A percentile compares a stretch with the other conserved stretches of the same genome.
Evolutionary conservation across 768 basidiomycete genomes (phyloP).

Genomic region (Coprinopsis sp.): DNA sequence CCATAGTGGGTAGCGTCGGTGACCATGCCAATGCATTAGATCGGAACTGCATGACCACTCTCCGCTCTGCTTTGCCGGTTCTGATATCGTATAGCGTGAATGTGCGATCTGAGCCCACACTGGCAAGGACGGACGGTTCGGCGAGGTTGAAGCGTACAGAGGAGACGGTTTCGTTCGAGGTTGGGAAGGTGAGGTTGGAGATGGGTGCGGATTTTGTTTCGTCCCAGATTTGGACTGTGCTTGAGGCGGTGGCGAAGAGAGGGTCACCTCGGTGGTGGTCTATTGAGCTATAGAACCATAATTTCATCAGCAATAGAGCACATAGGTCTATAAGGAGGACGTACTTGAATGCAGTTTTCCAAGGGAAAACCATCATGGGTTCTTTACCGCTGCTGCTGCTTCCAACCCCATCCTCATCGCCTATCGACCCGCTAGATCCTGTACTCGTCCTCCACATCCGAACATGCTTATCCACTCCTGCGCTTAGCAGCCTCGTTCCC

Average conservation of each 20-base stretch:
- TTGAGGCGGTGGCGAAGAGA: slow-evolving; percentile 93
- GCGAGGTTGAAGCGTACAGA: slow-evolving; percentile 90
- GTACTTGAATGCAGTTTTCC: slow-evolving; percentile 90
- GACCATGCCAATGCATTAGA: slow-evolving; percentile 93
- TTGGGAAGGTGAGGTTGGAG: slow-evolving; percentile 83
- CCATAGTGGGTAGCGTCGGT: slow-evolving; percentile 86
- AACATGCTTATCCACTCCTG: slow-evolving; percentile 77
- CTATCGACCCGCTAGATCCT: too few relatives aligned
- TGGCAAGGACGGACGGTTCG: slow-evolving; percentile 92
- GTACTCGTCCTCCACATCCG: slow-evolving; percentile 68
- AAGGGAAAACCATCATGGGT: slow-evolving; percentile 76
- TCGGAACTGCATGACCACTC: slow-evolving; percentile 92
- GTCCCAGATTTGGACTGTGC: slow-evolving; percentile 95
- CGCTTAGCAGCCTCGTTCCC: slow-evolving; percentile 61
- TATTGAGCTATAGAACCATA: slow-evolving; percentile 58
- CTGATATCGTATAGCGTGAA: slow-evolving; percentile 96
- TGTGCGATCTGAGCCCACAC: slow-evolving; percentile 90
- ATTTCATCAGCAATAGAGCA: background rate
- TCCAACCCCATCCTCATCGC: slow-evolving; percentile 27
- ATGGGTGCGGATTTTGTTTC: slow-evolving; percentile 88
- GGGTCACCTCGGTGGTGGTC: slow-evolving; percentile 88
- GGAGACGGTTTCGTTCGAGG: slow-evolving; percentile 83
- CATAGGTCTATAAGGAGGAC: slow-evolving; percentile 18
- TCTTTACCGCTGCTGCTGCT: slow-evolving; percentile 16
- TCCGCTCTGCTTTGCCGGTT: slow-evolving; percentile 91